Percentiles rank a stretch among this genome's conserved stretches.
These are phyloP conservation scores for Eleusine coracana DNA, from an alignment of 176 grass and related monocot genomes.

Conservation along the genomic window DNA sequence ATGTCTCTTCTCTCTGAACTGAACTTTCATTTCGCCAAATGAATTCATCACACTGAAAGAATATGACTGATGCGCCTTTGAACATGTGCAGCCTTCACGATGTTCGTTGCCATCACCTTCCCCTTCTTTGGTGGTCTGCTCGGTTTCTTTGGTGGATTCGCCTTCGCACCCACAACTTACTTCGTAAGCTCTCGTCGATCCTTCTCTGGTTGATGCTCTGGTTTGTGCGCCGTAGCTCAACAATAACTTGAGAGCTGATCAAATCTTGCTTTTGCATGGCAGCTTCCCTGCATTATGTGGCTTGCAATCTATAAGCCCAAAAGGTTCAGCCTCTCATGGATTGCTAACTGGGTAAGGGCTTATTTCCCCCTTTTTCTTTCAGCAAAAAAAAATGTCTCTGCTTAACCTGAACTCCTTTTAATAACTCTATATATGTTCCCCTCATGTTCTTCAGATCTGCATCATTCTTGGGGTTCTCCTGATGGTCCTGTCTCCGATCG, in stretches of 20 bases:
- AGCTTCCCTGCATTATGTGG: constrained; percentile 96
- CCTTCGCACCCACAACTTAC: constrained; percentile 78
- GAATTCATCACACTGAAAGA: not conserved
- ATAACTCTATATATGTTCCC: not conserved
- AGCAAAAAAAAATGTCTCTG: not conserved
- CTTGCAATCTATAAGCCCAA: constrained; percentile 81
- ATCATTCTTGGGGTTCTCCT: constrained; percentile 72
- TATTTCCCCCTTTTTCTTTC: not conserved
- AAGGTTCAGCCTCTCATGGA: constrained; percentile 78
- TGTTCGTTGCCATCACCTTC: constrained; percentile 87
- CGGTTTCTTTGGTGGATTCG: constrained; percentile 85
- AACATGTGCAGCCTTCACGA: constrained; percentile 67
- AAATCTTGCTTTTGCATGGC: constrained; percentile 5
- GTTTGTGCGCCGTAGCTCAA: not conserved
- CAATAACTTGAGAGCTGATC: not conserved
- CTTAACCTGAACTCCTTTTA: not conserved
- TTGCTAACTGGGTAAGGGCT: constrained; percentile 70
- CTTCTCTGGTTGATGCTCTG: accelerated
- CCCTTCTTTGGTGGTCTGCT: constrained; percentile 80
- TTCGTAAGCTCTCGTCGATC: constrained; percentile 52
- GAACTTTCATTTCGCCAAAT: not conserved
- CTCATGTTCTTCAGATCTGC: constrained; percentile 61
- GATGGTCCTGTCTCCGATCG: constrained; percentile 78
- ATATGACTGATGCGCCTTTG: constrained; percentile 24
- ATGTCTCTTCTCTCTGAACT: not conserved